Evolutionary conservation across 164 flowering plant species (phyloP).

Genomic region (Tetrastigma voinierianum): DNA sequence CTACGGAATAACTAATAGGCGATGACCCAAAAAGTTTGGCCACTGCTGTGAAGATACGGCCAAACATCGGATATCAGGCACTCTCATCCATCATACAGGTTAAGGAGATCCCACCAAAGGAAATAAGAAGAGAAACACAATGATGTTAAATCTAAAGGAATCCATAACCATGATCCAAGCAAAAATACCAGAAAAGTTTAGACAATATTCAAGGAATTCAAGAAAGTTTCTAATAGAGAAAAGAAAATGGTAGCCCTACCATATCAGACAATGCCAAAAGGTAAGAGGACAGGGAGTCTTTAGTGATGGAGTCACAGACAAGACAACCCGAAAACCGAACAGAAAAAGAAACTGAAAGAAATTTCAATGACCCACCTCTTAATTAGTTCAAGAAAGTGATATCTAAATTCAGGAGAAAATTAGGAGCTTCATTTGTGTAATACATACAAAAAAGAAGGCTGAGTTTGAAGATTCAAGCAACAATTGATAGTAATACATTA

Average conservation of each 20-base stretch:
- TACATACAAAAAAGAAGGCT: not conserved
- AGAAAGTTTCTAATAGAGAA: not conserved
- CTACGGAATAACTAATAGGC: no score
- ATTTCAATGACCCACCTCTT: constrained; percentile 1
- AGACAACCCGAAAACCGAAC: constrained; percentile 2
- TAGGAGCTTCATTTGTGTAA: not conserved
- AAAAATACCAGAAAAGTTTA: constrained; percentile 1
- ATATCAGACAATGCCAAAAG: not conserved
- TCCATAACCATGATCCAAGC: not conserved
- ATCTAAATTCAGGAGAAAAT: not conserved
- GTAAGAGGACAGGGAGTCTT: not conserved
- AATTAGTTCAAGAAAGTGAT: not conserved
- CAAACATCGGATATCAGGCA: no score
- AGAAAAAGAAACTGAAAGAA: not conserved
- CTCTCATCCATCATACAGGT: no score
- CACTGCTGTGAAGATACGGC: no score
- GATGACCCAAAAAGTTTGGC: no score
- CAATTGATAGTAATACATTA: not conserved
- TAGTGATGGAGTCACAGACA: not conserved
- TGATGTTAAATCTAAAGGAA: not conserved
- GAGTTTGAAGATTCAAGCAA: not conserved
- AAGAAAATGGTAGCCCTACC: not conserved
- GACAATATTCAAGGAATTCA: not conserved
- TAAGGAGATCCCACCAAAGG: not conserved
- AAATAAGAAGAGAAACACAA: not conserved